Evolutionary conservation across 257 asterid genomes (phyloP), one percentile per base, ranked within the genome.

Genomic region (Pogostemon cablin): DNA sequence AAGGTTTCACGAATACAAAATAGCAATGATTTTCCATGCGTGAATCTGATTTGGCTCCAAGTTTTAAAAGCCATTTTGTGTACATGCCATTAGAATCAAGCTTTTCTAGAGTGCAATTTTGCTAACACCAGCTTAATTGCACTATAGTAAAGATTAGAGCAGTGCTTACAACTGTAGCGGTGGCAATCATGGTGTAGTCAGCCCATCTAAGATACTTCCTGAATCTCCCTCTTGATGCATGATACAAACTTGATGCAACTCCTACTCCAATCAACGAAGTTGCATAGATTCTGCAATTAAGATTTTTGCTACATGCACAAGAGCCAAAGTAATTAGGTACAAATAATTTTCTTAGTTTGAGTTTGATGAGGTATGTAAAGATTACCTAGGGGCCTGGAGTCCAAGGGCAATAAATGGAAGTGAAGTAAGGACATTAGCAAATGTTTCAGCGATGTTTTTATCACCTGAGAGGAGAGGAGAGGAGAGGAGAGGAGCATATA

Each of bases 191-290:
- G 17, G 97, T 84, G 86, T 95, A 89, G 83, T 91, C 99, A 43
- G 93, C 99, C 99, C 99, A 95, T 80, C 99, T 91, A 70, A 91
- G 80, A 73, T 86, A 95, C 83, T 88, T 90, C 70, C 92, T 85
- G 69, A 81, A 7, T 66, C 73, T 88, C 67, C 99, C 99, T 71
- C 93, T 86, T 0, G 97, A 91, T 65, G 87, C 76, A 82, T 91
- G 96, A 69, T 91, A 91, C 70, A 91, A 43, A 72, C 88, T 89
- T 48, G 98, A 95, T 20, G 96, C 85, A 73, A 95, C 71, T 71
- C 99, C 99, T 32, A 95, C 99, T 72, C 98, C 99, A 20, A 92
- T 82, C 74, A 92, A 86, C 3, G 96, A 87, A 83, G 84, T 89
- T 35, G 98, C 98, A 74, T 89, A 92, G 5, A 92, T 74, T 80